Evolutionary conservation across 495 filamentous ascomycete species (phyloP).

Genomic region (Polyplosphaeria fusca): DNA sequence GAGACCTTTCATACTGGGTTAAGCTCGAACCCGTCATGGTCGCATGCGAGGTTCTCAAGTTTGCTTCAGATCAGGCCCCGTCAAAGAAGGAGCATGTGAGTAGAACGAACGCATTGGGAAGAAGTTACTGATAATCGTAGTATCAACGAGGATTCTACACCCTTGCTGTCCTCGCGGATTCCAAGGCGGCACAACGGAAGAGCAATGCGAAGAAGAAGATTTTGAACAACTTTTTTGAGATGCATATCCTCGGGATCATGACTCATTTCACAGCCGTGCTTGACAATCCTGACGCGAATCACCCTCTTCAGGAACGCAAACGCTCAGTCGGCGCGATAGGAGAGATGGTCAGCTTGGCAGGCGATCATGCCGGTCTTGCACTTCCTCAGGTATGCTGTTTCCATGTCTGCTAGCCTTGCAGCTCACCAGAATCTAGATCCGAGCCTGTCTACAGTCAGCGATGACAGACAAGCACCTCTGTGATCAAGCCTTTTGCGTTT

Average conservation of each 20-base stretch:
- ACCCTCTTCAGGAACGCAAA: conserved; percentile 60
- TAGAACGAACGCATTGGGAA: conserved; percentile 21
- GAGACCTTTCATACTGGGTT: conserved; percentile 64
- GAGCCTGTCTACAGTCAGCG: conserved; percentile 82
- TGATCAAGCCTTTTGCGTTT: conserved; percentile 74
- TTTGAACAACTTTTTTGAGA: conserved; percentile 76
- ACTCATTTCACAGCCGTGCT: conserved; percentile 76
- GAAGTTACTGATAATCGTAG: conserved; percentile 35
- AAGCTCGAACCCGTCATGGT: conserved; percentile 70
- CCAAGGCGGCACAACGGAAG: conserved; percentile 51
- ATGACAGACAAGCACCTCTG: conserved; percentile 69
- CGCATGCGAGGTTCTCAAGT: conserved; percentile 80
- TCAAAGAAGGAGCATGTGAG: conserved; percentile 57
- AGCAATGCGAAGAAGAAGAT: conserved; percentile 51
- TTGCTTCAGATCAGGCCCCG: conserved; percentile 65
- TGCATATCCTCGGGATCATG: conserved; percentile 84
- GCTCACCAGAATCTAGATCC: conserved; percentile 56
- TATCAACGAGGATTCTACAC: conserved; percentile 62
- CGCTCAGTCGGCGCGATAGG: conserved; percentile 77
- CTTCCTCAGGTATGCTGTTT: conserved; percentile 71
- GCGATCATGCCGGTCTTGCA: conserved; percentile 66
- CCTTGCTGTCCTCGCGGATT: conserved; percentile 62
- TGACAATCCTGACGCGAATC: conserved; percentile 61
- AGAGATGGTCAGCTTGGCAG: conserved; percentile 77
- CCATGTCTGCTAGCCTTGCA: not conserved